Evolutionary conservation across 2,329 filamentous ascomycete species (phyloP), one percentile per base, ranked within the genome.

Genomic region (Sphaceloma murrayae): DNA sequence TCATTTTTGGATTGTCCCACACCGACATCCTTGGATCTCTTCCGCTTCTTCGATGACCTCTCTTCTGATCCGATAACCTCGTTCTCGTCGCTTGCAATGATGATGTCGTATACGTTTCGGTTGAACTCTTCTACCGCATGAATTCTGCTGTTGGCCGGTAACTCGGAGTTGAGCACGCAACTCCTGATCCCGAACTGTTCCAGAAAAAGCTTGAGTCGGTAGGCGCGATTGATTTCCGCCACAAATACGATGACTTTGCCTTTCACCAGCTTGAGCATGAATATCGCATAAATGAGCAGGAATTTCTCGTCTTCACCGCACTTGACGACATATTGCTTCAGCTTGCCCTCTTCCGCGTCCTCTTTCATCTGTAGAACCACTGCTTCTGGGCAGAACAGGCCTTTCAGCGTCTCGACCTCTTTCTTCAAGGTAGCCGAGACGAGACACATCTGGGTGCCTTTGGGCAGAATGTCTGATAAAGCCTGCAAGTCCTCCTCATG

Each of bases 241-340:
- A 94, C 87, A 53, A 87, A 87, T 34, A 86, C 75, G 40, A 86
- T 82, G 47, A 82, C 83, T 62, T 96, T 96, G 51, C 91, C 91
- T 62, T 89, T 94, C 58, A 98, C 82, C 42, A 96, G 69, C 60
- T 91, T 84, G 9, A 96, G 74, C 67, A 94, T 94, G 69, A 95
- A 94, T 58, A 96, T 89, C 48, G 94, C 83, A 57, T 94, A 96
- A 13, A 82, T 78, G 32, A 98, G 67, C 27, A 98, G 67, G 57
- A 96, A 98, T 60, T 98, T 98, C 56, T 96, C 91, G 53, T 96
- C 89, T 64, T 98, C 91, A n/a, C 77, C 85, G 53, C 87, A 94
- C 73, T 80, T 86, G 52, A 95, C 83, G 21, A 88, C 78, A 57
- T 87, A 94, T 45, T 51, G 49, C 27, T 43, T 48, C 27, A 51